These are phyloP conservation scores for Cymodocea nodosa DNA, from an alignment of 116 monocot species.

Conservation along the genomic window DNA sequence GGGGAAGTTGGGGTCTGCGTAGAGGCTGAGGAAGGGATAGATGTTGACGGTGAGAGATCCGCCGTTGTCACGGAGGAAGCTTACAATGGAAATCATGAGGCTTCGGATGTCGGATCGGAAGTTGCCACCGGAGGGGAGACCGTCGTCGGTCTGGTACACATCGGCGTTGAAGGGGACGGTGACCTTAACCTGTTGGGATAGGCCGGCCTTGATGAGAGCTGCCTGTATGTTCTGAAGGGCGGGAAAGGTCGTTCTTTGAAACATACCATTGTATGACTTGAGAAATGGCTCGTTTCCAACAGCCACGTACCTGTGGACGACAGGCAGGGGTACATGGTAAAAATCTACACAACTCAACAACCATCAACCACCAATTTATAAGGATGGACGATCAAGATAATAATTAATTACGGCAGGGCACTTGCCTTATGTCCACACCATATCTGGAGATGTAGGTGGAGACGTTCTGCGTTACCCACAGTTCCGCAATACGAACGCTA, in stretches of 20 bases:
- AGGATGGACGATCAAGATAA: too few species aligned
- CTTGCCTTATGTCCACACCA: conserved; percentile 63
- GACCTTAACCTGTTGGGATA: conserved; percentile 49
- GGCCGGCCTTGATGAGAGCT: conserved; percentile 85
- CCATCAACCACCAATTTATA: too few species aligned
- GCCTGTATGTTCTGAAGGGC: conserved; percentile 91
- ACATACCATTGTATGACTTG: conserved; percentile 53
- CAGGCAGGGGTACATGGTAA: too few species aligned
- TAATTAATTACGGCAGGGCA: too few species aligned
- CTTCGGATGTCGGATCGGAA: conserved; percentile 72
- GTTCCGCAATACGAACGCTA: conserved; percentile 53
- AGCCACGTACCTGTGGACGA: conserved; percentile 15
- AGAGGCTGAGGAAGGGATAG: conserved; percentile 93
- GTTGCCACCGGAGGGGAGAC: conserved; percentile 69
- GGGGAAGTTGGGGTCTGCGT: conserved; percentile 87
- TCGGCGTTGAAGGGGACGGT: conserved; percentile 91
- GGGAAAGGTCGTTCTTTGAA: conserved; percentile 41
- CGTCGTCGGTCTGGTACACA: conserved; percentile 47
- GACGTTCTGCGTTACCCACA: conserved; percentile 74
- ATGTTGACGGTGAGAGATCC: conserved; percentile 77
- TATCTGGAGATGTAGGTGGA: conserved; percentile 58
- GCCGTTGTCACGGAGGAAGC: conserved; percentile 64
- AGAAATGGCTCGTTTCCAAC: conserved; percentile 94
- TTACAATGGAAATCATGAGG: conserved; percentile 61
- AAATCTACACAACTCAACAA: too few species aligned